Base-by-base conservation (phyloP, 345 rosid species). In the Lenwebbia sp. region DNA sequence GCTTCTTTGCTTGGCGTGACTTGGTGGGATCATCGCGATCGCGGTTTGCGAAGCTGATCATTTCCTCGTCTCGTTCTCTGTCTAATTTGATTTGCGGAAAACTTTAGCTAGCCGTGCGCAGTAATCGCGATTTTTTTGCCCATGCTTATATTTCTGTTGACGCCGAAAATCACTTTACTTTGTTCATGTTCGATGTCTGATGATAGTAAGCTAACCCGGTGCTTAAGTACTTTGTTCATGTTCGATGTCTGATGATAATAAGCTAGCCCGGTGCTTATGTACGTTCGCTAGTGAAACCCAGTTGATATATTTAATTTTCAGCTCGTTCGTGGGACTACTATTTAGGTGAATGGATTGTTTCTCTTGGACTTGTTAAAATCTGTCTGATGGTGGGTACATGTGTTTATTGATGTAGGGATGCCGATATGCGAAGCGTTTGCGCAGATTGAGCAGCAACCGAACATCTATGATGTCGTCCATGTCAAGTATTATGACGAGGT, bases 401-500 rank as follows among this genome's bases (percentile, higher is more conserved):
- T 65, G 41, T 82, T 74, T 70, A 84, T 51, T 86, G 87, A 84
- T 86, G 51, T 84, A 96, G 99, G 98, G 74, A 96, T 97, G 98
- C 99, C 99, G 6, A 92, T 97, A 58, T 93, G 95, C 41, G 99
- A 97, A 88, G 99, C 99, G 25, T 94, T 97, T 92, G 93, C 96
- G 54, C 95, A 94, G 83, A 95, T 97, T 41, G 99, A 97, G 87
- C 98, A 94, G 90, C 98, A 96, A 86, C 99, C 99, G 13, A 97
- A 93, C 88, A 94, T 97, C 76, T 97, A 94, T 83, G 99, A 96
- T 83, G 99, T 97, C 56, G 98, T 97, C 41, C 98, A 96, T 87
- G 99, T 97, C 81, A 97, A 97, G 91, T 96, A 93, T 87, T 92
- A 86, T 58, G 99, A 95, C 49, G 99, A 97, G 99, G 99, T 97